phyloP scores from a whole-genome alignment of 768 basidiomycete species.

The Calvatia gigantea region DNA sequence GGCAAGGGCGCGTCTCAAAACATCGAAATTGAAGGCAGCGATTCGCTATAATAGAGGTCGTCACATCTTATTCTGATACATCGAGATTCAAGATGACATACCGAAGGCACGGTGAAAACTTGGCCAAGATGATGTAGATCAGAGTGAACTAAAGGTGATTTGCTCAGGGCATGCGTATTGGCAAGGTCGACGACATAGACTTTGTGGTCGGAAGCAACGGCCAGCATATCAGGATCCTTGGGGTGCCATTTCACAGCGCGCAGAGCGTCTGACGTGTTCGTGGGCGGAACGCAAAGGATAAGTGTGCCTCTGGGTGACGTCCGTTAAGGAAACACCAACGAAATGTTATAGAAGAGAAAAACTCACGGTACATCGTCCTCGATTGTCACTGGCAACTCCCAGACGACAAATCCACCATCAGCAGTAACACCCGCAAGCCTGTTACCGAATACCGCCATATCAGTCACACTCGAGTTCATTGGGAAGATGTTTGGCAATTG shows the following conservation, averaged over 20 bases:
- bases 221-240: conserved; percentile 73
- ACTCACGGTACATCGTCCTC: conserved; percentile 86
- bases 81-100: conserved; percentile 32
- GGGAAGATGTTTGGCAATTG: conserved; percentile 68
- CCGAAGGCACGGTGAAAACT: conserved; percentile 66
- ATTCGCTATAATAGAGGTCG: conserved; percentile 49
- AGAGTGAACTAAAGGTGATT: conserved; percentile 63
- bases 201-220: conserved; percentile 76
- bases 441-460: conserved; percentile 85
- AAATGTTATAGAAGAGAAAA: conserved; percentile 2
- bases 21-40: conserved; percentile 84
- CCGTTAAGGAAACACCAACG: conserved; percentile 2
- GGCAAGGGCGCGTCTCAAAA: conserved; percentile 70
- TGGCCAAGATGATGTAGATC: conserved; percentile 69
- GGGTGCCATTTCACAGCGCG: conserved; percentile 90
- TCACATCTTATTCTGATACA: neutral
- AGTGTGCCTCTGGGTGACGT: conserved; percentile 51
- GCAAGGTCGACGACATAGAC: conserved; percentile 75
- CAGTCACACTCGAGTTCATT: conserved; percentile 60
- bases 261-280: conserved; percentile 55
- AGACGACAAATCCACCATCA: conserved; percentile 86
- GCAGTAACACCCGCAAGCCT: conserved; percentile 83
- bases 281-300: conserved; percentile 66
- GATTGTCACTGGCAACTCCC: conserved; percentile 81
- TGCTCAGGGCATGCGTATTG: conserved; percentile 55